Conservation (phyloP, 2,329 filamentous ascomycete genomes). For the Cordyceps militaris region DNA sequence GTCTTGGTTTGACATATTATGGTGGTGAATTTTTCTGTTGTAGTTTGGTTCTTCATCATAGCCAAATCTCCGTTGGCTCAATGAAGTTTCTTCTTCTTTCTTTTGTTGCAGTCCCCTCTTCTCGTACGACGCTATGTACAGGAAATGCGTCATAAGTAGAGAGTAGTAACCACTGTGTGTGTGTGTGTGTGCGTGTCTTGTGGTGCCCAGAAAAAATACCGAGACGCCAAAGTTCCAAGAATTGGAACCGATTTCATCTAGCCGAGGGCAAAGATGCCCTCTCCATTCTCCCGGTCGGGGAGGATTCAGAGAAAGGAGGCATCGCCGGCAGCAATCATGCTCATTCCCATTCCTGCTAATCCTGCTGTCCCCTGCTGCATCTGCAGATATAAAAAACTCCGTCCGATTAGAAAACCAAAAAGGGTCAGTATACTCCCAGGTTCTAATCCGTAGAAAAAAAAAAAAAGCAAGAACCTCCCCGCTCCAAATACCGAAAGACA, state of each 20-base stretch:
- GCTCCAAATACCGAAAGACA: not conserved
- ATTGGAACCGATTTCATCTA: not conserved
- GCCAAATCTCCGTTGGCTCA: not conserved
- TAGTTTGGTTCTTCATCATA: not conserved
- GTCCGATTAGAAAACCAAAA: not conserved
- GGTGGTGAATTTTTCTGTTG: conserved; percentile 5
- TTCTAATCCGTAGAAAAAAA: not conserved
- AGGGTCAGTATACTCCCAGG: not conserved
- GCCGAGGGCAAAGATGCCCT: too few species aligned
- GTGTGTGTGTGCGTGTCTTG: not conserved
- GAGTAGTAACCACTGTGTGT: not conserved
- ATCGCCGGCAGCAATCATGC: not conserved
- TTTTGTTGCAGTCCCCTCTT: not conserved
- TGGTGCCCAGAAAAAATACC: not conserved
- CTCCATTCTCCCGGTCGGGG: too few species aligned
- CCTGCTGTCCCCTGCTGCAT: not conserved
- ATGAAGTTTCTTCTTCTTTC: not conserved
- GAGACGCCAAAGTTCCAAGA: not conserved
- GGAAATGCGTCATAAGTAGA: not conserved
- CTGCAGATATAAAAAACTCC: not conserved
- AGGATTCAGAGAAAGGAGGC: not conserved
- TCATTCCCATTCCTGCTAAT: too few species aligned
- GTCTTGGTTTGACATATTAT: not conserved
- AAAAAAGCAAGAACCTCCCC: not conserved
- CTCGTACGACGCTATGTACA: not conserved